These are phyloP conservation scores for Chamaecyparis obtusa DNA, from an alignment of 75 land plant genomes.

Conservation along the genomic window DNA sequence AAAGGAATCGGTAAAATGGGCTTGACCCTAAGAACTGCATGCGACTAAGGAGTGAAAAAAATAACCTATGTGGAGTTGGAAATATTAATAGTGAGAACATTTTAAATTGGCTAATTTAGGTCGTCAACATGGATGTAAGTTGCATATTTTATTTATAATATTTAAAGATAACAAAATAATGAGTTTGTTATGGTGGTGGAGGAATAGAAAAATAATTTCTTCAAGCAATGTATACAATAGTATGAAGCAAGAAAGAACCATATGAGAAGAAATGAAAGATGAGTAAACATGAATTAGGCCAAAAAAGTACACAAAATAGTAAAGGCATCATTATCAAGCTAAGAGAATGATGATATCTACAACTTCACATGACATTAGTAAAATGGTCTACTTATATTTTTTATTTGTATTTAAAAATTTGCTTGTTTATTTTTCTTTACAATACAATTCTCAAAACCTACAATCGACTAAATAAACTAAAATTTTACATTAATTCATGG, in stretches of 20 bases:
- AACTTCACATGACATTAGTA: neutral
- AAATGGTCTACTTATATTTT: too few relatives aligned
- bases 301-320: neutral
- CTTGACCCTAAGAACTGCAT: too few relatives aligned
- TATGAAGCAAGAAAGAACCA: neutral
- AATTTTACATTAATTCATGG: too few relatives aligned
- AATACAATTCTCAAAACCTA: too few relatives aligned
- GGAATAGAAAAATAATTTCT: neutral
- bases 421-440: neutral
- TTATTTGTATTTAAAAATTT: neutral
- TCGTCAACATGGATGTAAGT: neutral
- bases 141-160: neutral
- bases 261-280: neutral
- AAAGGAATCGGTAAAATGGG: too few relatives aligned
- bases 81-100: neutral
- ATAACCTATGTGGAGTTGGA: neutral
- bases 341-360: neutral
- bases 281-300: neutral
- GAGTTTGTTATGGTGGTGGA: neutral
- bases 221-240: neutral
- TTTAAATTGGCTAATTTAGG: neutral
- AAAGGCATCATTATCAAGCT: neutral
- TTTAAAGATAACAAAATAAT: neutral
- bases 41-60: neutral
- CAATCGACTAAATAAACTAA: too few relatives aligned